These are phyloP conservation scores for Raffaelea arxii DNA, from an alignment of 2,329 filamentous ascomycete species.

Conservation along the genomic window DNA sequence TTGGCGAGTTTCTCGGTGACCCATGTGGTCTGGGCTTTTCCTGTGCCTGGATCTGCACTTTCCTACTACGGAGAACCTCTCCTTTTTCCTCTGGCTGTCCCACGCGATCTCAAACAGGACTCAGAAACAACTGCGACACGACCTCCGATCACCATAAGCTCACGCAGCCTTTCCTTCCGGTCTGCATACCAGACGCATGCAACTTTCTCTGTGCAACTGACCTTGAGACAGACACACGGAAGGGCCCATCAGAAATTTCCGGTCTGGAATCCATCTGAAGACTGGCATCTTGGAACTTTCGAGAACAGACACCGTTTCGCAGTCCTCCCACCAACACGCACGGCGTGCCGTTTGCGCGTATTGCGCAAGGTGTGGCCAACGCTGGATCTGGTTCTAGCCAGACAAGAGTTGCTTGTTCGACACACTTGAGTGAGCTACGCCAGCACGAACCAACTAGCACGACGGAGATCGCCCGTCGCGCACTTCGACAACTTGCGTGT, in stretches of 20 bases:
- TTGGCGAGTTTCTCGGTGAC: not conserved
- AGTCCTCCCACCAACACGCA: no score
- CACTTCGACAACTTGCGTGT: conserved; percentile 7
- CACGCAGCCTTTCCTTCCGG: not conserved
- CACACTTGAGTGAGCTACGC: not conserved
- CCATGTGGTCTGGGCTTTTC: not conserved
- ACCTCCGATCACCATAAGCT: not conserved
- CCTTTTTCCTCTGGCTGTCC: not conserved
- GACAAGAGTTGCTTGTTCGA: not conserved
- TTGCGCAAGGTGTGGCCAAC: not conserved
- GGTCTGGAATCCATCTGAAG: no score
- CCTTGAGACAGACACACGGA: no score
- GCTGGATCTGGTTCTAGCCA: not conserved
- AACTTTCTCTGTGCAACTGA: not conserved
- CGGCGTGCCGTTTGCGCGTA: not conserved
- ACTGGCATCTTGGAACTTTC: no score
- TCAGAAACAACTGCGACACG: not conserved
- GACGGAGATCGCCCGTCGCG: not conserved
- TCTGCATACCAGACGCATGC: not conserved
- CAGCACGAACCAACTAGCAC: not conserved
- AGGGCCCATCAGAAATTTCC: no score
- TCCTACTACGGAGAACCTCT: not conserved
- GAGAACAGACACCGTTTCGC: no score
- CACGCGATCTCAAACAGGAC: conserved; percentile 3
- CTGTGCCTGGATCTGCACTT: not conserved